Evolutionary conservation across 106 monocot genomes (phyloP).

Genomic region (Phalaenopsis equestris): DNA sequence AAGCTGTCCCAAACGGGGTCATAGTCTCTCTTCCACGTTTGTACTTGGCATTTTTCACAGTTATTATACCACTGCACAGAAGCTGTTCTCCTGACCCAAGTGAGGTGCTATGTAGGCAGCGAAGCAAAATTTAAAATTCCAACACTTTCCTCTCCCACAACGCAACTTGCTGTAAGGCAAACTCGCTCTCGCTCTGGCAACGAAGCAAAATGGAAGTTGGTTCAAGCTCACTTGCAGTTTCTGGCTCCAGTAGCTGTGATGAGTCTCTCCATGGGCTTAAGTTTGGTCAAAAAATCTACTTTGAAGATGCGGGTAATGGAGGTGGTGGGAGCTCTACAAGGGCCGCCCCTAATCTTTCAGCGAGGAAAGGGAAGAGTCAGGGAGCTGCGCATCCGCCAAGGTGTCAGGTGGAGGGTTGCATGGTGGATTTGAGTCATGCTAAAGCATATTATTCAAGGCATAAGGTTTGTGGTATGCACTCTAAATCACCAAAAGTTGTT

Average conservation of each 20-base stretch:
- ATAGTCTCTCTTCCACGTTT: no score
- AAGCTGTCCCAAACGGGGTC: no score
- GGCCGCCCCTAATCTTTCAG: background rate
- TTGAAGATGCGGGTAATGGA: background rate
- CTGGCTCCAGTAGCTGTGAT: background rate
- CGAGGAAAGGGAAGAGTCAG: background rate
- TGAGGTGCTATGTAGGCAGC: background rate
- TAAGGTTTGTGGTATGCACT: constrained; percentile 19
- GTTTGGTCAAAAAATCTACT: background rate
- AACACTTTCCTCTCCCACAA: background rate
- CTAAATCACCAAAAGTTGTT: constrained; percentile 17
- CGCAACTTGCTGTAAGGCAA: background rate
- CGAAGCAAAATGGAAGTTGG: background rate
- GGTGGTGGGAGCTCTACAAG: background rate
- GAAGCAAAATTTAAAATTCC: background rate
- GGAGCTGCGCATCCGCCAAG: constrained; percentile 11
- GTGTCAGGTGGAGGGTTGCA: constrained; percentile 30
- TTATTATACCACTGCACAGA: background rate
- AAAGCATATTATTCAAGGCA: constrained; percentile 10
- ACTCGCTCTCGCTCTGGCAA: background rate
- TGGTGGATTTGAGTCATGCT: constrained; percentile 16
- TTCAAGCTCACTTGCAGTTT: background rate
- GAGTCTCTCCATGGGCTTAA: background rate
- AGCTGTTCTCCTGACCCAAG: background rate
- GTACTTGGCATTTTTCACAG: background rate